Conservation (phyloP, 805 yeast genomes). For the Hanseniaspora occidentalis region DNA sequence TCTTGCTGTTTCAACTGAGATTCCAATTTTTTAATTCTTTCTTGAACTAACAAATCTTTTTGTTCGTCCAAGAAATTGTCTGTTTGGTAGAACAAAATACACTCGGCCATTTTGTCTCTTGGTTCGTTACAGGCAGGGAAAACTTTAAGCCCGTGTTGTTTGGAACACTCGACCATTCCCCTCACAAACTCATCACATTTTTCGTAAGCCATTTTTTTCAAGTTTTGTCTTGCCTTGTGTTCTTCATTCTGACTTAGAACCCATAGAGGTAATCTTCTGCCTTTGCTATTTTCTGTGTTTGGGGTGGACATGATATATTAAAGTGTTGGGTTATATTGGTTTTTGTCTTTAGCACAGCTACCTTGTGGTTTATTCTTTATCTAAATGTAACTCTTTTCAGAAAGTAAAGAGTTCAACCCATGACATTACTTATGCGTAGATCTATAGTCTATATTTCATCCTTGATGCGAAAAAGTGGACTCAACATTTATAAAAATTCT, state of each 20-base stretch:
- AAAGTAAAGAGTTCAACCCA: no score
- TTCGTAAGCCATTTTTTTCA: slow-evolving; percentile 55
- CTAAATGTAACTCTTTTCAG: no score
- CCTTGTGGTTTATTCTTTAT: no score
- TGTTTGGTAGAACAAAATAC: slow-evolving; percentile 49
- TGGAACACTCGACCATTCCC: slow-evolving; percentile 54
- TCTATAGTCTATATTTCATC: no score
- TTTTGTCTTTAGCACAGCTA: no score
- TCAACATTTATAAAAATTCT: no score
- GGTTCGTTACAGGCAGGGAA: slow-evolving; percentile 53
- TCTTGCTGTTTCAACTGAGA: slow-evolving; percentile 9
- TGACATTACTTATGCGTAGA: no score
- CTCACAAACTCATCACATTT: slow-evolving; percentile 59
- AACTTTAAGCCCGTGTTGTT: slow-evolving; percentile 47
- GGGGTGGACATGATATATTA: no score
- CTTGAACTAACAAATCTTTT: slow-evolving; percentile 48
- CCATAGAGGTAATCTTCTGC: slow-evolving; percentile 51
- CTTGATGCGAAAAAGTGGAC: no score
- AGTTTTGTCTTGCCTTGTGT: slow-evolving; percentile 53
- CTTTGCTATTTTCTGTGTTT: background rate
- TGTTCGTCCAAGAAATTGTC: slow-evolving; percentile 57
- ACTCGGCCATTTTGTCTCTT: slow-evolving; percentile 45
- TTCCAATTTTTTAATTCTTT: slow-evolving; percentile 35
- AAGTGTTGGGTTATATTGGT: no score
- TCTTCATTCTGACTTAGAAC: slow-evolving; percentile 67